These are phyloP conservation scores for Nitzschia sp. DNA, from an alignment of 108 stramenopile genomes.

Conservation along the genomic window DNA sequence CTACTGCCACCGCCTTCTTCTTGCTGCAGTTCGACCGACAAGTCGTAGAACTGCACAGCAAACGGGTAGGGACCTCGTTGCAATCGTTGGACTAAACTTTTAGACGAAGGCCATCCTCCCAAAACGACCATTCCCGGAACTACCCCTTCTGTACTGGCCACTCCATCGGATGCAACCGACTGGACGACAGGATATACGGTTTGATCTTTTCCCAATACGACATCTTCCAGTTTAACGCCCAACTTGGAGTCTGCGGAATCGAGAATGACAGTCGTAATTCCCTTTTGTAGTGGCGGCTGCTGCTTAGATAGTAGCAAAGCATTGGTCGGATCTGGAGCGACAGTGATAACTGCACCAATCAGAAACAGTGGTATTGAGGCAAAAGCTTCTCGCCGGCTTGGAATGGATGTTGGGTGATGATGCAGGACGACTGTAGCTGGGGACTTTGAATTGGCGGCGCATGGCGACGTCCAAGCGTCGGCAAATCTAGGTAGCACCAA, in stretches of 20 bases:
- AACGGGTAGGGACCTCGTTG: constrained; percentile 41
- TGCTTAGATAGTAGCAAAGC: not conserved
- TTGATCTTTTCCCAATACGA: not conserved
- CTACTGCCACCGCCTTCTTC: not conserved
- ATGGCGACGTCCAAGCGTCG: too few relatives aligned
- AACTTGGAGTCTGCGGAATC: constrained; percentile 19
- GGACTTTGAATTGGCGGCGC: too few relatives aligned
- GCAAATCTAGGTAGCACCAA: too few relatives aligned
- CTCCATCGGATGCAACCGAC: constrained; percentile 15
- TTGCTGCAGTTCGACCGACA: not conserved
- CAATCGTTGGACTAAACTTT: constrained; percentile 21
- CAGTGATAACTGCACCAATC: too few relatives aligned
- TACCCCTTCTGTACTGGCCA: constrained; percentile 17
- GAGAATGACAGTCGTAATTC: constrained; percentile 29
- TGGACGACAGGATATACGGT: constrained; percentile 23
- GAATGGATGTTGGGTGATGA: too few relatives aligned
- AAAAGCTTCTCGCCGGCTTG: too few relatives aligned
- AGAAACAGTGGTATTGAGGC: too few relatives aligned
- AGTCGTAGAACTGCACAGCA: constrained; percentile 36
- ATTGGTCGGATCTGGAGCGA: not conserved
- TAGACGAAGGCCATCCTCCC: constrained; percentile 11
- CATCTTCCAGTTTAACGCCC: constrained; percentile 29
- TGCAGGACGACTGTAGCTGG: too few relatives aligned
- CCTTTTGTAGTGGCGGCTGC: constrained; percentile 7
- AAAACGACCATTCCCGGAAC: constrained; percentile 40